These are phyloP conservation scores for Aureobasidium zeae DNA, from an alignment of 2,329 filamentous ascomycete genomes.

Conservation along the genomic window DNA sequence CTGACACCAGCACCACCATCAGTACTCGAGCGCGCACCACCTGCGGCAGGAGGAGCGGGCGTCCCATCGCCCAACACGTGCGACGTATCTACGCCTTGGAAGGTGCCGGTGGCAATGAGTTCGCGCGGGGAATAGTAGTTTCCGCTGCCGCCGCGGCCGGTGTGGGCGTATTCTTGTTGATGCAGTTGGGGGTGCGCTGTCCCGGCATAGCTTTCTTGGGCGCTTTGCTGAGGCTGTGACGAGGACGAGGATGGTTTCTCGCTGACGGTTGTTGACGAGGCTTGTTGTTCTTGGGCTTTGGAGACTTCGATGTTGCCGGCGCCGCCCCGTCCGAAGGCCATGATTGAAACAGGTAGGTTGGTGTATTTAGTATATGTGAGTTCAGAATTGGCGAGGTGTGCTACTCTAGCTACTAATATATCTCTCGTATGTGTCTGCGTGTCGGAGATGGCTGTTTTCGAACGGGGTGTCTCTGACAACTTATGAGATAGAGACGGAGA, in stretches of 20 bases:
- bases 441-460: too few relatives aligned
- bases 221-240: slow-evolving; percentile 29
- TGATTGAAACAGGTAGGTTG: neutral
- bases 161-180: slow-evolving; percentile 35
- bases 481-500: too few relatives aligned
- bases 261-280: slow-evolving; percentile 16
- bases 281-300: slow-evolving; percentile 18
- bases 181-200: slow-evolving; percentile 16
- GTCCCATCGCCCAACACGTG: slow-evolving; percentile 21
- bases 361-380: too few relatives aligned
- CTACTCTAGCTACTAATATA: too few relatives aligned
- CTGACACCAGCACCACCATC: slow-evolving; percentile 1
- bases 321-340: slow-evolving; percentile 33
- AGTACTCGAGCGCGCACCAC: neutral
- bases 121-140: slow-evolving; percentile 39
- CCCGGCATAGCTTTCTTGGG: slow-evolving; percentile 18
- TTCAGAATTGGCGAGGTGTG: too few relatives aligned
- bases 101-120: slow-evolving; percentile 32
- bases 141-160: slow-evolving; percentile 38
- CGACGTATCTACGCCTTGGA: slow-evolving; percentile 22
- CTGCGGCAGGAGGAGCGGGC: slow-evolving; percentile 1
- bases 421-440: too few relatives aligned
- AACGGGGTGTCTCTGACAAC: too few relatives aligned
- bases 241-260: slow-evolving; percentile 29
- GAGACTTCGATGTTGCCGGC: slow-evolving; percentile 38